A percentile compares a stretch with the other conserved stretches of the same genome.
These are phyloP conservation scores for Aspergillus hancockii DNA, from an alignment of 495 filamentous ascomycete genomes.

Conservation along the genomic window DNA sequence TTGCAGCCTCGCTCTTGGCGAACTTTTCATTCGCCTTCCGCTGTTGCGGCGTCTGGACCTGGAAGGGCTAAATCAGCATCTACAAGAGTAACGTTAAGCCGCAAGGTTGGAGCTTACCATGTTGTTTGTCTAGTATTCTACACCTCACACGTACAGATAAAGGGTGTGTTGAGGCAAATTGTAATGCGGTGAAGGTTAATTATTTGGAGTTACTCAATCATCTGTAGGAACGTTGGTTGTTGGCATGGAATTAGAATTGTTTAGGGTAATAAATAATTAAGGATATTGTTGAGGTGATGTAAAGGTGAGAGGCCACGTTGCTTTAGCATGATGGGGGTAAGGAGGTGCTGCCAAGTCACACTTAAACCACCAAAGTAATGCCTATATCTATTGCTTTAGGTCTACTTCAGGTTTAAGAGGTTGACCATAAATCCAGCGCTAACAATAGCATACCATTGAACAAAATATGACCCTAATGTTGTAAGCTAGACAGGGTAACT, in stretches of 20 bases:
- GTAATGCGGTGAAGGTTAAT: background rate
- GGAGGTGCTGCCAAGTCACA: background rate
- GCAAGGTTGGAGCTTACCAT: constrained; percentile 1
- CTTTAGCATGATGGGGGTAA: background rate
- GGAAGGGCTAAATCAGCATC: constrained; percentile 1
- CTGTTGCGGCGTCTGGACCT: constrained; percentile 96
- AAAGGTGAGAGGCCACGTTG: background rate
- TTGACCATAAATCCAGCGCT: too few species aligned
- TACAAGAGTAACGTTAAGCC: background rate
- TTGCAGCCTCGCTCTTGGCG: constrained; percentile 73
- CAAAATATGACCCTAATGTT: too few species aligned
- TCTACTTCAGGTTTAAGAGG: too few species aligned
- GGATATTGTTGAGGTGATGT: background rate
- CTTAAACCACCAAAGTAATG: background rate
- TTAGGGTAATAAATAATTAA: background rate
- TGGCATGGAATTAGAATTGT: background rate
- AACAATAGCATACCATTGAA: too few species aligned
- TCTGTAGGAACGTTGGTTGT: background rate
- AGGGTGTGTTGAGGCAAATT: background rate
- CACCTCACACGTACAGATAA: background rate
- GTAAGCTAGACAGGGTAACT: too few species aligned
- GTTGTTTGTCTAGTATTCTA: background rate
- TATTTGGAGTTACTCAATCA: background rate
- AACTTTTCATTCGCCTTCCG: constrained; percentile 85
- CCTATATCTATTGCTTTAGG: too few species aligned